Percentiles rank a stretch among this genome's conserved stretches.
These are phyloP conservation scores for Adansonia grandidieri DNA, from an alignment of 441 rosid species.

Conservation along the genomic window DNA sequence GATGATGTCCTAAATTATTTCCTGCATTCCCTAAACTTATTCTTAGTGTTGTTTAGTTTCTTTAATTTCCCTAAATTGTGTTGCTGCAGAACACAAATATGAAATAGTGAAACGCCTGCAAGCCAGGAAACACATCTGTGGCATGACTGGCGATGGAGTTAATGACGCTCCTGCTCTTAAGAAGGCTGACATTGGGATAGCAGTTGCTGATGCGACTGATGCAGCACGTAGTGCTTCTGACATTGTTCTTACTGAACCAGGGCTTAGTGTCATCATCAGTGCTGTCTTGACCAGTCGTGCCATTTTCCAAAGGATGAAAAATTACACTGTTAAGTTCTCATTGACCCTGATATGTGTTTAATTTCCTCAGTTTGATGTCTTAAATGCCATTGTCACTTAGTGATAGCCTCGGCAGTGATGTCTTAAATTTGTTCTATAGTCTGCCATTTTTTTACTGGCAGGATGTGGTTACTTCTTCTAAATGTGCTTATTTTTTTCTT, in stretches of 20 bases:
- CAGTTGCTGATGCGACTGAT: slow-evolving; percentile 99
- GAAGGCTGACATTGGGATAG: slow-evolving; percentile 98
- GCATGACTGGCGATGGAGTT: slow-evolving; percentile 99
- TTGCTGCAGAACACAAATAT: slow-evolving; percentile 83
- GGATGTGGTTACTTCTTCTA: slow-evolving; percentile 1
- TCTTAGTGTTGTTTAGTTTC: slow-evolving; percentile 18
- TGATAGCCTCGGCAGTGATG: not conserved
- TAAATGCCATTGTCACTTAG: not conserved
- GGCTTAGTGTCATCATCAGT: slow-evolving; percentile 96
- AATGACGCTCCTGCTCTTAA: slow-evolving; percentile 99
- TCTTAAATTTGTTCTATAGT: slow-evolving; percentile 9
- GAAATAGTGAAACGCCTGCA: slow-evolving; percentile 94
- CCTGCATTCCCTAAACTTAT: not conserved
- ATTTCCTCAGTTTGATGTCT: not conserved
- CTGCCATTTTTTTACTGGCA: not conserved
- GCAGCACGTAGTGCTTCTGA: slow-evolving; percentile 99
- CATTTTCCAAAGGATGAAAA: slow-evolving; percentile 97
- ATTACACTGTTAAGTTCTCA: slow-evolving; percentile 68
- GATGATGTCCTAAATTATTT: not conserved
- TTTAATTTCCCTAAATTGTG: slow-evolving; percentile 10
- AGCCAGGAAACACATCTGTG: slow-evolving; percentile 95
- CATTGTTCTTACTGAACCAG: slow-evolving; percentile 94
- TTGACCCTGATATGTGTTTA: not conserved
- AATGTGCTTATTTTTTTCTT: slow-evolving; percentile 13
- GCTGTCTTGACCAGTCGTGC: slow-evolving; percentile 98